Evolutionary conservation across 1,284 basidiomycete species (phyloP).

Genomic region (Tilletia indica): DNA sequence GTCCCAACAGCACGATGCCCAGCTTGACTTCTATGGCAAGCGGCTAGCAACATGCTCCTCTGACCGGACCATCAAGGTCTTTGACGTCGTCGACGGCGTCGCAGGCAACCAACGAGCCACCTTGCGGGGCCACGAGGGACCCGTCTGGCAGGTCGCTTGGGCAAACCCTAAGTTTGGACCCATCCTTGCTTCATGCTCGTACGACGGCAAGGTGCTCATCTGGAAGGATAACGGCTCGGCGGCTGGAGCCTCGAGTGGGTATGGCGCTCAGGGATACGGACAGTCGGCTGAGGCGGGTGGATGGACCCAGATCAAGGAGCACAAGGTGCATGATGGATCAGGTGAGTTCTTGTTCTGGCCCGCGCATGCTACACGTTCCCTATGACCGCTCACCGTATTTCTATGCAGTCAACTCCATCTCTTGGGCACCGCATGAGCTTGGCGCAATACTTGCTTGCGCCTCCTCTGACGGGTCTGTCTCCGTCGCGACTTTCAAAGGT

Average conservation of each 20-base stretch:
- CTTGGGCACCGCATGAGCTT: conserved; percentile 96
- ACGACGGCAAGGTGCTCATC: conserved; percentile 95
- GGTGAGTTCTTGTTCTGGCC: conserved; percentile 61
- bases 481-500: conserved; percentile 96
- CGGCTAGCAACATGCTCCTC: conserved; percentile 94
- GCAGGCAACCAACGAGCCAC: conserved; percentile 61
- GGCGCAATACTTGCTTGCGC: conserved; percentile 96
- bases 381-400: neutral
- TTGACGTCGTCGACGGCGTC: conserved; percentile 88
- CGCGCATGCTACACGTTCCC: too few relatives aligned
- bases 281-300: conserved; percentile 29
- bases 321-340: conserved; percentile 87
- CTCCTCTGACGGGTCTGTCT: conserved; percentile 96
- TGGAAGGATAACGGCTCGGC: conserved; percentile 78
- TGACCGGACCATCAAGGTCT: conserved; percentile 91
- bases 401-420: conserved; percentile 82
- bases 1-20: conserved; percentile 73
- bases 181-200: conserved; percentile 94
- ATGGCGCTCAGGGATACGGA: conserved; percentile 29
- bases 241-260: conserved; percentile 49
- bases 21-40: conserved; percentile 96
- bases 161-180: conserved; percentile 88
- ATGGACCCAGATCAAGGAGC: conserved; percentile 98
- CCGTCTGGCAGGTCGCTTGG: conserved; percentile 99
- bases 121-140: conserved; percentile 72